Percentiles rank a stretch among this genome's conserved stretches.
phyloP scores from a whole-genome alignment of 106 monocot genomes.

The Apostasia shenzhenica region DNA sequence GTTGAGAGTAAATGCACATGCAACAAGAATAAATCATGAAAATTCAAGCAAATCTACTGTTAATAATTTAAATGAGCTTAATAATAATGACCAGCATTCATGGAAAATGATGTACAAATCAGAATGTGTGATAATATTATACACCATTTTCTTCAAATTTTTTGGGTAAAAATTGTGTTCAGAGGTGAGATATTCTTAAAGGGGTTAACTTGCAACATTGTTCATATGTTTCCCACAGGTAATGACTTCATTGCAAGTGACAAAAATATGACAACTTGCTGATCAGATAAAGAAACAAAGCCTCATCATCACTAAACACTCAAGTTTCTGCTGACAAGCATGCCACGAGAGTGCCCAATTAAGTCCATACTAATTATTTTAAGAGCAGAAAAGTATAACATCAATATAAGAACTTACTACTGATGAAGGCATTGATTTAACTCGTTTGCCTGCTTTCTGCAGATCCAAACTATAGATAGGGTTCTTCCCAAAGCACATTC shows the following conservation, averaged over 20 bases:
- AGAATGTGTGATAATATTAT: not conserved
- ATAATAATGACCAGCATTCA: no score
- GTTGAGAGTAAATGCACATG: not conserved
- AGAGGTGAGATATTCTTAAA: not conserved
- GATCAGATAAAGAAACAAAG: no score
- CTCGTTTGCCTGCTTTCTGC: constrained; percentile 76
- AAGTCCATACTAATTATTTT: not conserved
- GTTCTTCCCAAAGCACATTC: constrained; percentile 87
- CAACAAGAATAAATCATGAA: not conserved
- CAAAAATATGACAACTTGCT: not conserved
- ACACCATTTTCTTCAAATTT: not conserved
- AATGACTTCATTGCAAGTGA: not conserved
- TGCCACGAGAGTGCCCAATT: not conserved
- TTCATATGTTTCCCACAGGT: not conserved
- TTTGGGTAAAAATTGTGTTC: not conserved
- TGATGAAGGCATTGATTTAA: constrained; percentile 90
- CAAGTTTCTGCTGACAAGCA: not conserved
- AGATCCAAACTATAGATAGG: constrained; percentile 73
- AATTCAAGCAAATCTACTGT: not conserved
- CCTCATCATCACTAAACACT: not conserved
- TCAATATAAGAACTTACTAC: constrained; percentile 41
- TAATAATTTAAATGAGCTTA: no score
- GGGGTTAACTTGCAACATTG: not conserved
- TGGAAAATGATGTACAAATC: not conserved
- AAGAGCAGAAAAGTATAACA: not conserved